Evolutionary conservation across 306 rosid species (phyloP).

Genomic region (Glycine tomentella): DNA sequence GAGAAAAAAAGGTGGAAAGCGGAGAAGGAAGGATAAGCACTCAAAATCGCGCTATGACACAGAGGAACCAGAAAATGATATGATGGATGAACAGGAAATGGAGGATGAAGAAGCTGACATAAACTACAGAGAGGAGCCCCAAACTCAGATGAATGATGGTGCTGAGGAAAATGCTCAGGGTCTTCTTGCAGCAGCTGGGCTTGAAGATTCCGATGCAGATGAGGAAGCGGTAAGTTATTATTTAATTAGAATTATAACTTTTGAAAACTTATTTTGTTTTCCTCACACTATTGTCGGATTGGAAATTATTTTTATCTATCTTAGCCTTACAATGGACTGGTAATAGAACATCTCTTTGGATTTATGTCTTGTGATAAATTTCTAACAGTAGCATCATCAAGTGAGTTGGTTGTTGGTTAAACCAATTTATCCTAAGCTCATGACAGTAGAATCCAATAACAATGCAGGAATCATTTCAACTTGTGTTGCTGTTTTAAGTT

Average conservation of each 20-base stretch:
- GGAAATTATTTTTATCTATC: constrained; percentile 1
- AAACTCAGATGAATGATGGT: constrained; percentile 57
- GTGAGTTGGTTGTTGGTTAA: constrained; percentile 28
- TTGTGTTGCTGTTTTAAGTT: not conserved
- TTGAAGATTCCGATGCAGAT: constrained; percentile 96
- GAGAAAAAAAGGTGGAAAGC: constrained; percentile 90
- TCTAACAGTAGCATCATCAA: constrained; percentile 17
- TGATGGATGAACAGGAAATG: constrained; percentile 84
- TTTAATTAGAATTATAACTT: constrained; percentile 26
- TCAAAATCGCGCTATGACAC: constrained; percentile 77
- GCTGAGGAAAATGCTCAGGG: constrained; percentile 78
- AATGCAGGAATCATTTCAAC: constrained; percentile 12
- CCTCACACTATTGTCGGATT: constrained; percentile 37
- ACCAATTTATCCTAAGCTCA: not conserved
- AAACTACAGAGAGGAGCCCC: constrained; percentile 66
- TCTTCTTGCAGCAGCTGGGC: constrained; percentile 95
- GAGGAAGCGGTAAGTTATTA: constrained; percentile 64
- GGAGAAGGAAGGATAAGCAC: constrained; percentile 90
- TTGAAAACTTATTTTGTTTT: constrained; percentile 20
- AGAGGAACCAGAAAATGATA: constrained; percentile 80
- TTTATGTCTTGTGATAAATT: not conserved
- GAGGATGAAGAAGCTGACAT: constrained; percentile 75
- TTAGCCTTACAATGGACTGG: not conserved
- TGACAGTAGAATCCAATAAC: constrained; percentile 31
- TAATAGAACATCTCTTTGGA: constrained; percentile 8